Evolutionary conservation across 352 stramenopile species (phyloP).

Genomic region (Plasmopara viticola): DNA sequence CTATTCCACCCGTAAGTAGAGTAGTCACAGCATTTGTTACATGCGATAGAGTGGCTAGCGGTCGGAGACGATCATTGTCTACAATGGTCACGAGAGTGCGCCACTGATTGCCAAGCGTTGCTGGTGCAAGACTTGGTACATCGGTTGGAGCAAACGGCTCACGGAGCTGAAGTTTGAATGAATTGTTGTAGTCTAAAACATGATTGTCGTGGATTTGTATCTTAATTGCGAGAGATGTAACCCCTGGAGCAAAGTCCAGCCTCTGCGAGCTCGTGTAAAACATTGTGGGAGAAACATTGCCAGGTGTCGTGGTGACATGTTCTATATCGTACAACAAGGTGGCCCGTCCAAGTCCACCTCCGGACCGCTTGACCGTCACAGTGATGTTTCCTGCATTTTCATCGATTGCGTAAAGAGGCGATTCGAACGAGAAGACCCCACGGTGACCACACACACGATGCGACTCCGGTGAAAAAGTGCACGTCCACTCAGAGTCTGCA

Average conservation of each 20-base stretch:
- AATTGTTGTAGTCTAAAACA: slow-evolving; percentile 55
- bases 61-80: slow-evolving; percentile 45
- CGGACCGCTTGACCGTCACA: slow-evolving; percentile 18
- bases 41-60: neutral
- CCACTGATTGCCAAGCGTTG: slow-evolving; percentile 54
- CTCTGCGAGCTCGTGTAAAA: slow-evolving; percentile 82
- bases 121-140: slow-evolving; percentile 8
- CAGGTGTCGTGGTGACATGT: slow-evolving; percentile 63
- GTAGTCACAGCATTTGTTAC: no score
- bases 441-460: no score
- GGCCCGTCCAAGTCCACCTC: slow-evolving; percentile 77
- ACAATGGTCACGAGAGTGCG: slow-evolving; percentile 64
- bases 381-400: no score
- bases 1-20: no score
- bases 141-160: slow-evolving; percentile 13
- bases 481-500: no score
- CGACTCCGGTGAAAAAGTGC: no score
- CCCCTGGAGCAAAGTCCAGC: slow-evolving; percentile 71
- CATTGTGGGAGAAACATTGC: slow-evolving; percentile 80
- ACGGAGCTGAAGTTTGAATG: slow-evolving; percentile 38
- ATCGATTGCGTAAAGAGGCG: no score
- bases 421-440: no score
- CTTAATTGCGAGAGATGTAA: slow-evolving; percentile 84
- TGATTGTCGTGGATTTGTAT: slow-evolving; percentile 91
- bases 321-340: slow-evolving; percentile 78